Evolutionary conservation across 768 basidiomycete genomes (phyloP), one percentile per base, ranked within the genome.

Genomic region (Trametes sanguinea): DNA sequence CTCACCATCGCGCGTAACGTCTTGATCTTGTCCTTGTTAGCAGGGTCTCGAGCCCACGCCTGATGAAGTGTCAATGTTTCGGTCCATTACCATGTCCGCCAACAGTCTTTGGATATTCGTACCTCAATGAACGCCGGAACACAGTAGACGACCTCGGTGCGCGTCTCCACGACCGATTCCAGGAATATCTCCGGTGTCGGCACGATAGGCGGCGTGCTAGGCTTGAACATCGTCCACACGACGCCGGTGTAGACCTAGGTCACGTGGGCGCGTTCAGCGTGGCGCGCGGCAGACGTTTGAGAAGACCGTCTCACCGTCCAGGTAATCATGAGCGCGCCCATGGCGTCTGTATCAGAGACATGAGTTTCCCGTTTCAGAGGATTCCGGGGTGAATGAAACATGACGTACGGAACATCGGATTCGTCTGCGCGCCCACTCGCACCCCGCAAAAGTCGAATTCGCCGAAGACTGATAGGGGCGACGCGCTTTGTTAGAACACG

Each of bases 361-460:
- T 53, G 17, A 53, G 33, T 17, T 27, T 14, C 35, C 6, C 14
- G 46, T 40, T 39, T 30, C 48, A 35, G 6, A 22, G 7, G 0
- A 11, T 9, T 9, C 0, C 9, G n/a, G 13, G 14, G 37, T 27
- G 27, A 7, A 33, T 30, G 42, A 50, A 27, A 42, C n/a, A 30
- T 10, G 27, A 66, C 67, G 57, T 65, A 68, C 70, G 71, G 67
- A 69, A 74, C 48, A 72, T 65, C 5, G 69, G 70, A 29, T 66
- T 60, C 9, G 67, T 35, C 53, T 72, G 71, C 8, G 55, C 61
- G 16, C 60, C 67, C 33, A 70, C 55, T 10, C 65, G 57, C 10
- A 69, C 42, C 6, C 64, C 68, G n/a, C 61, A 52, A n/a, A 72
- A 55, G 48, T 72, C 62, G 17, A 63, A 51, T 29, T 64, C 62